These are phyloP conservation scores for Aciculoconidium aculeatum DNA, from an alignment of 805 yeast genomes.

Conservation along the genomic window DNA sequence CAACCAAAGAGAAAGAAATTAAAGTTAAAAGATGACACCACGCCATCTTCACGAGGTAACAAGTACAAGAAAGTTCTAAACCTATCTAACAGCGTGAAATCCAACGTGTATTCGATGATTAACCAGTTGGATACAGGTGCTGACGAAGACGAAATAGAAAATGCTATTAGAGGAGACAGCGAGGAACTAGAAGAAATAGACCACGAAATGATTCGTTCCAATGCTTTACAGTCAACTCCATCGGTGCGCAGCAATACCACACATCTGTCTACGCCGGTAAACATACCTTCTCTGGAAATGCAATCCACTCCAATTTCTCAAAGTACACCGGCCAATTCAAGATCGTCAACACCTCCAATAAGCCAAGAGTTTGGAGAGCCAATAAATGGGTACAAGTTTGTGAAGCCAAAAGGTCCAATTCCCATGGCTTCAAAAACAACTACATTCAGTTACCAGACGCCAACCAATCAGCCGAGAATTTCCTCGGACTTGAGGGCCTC, in stretches of 20 bases:
- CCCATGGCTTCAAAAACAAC: slow-evolving; percentile 6
- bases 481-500: slow-evolving; percentile 8
- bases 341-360: slow-evolving; percentile 27
- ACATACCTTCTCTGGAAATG: too few relatives aligned
- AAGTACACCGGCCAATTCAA: slow-evolving; percentile 37
- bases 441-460: slow-evolving; percentile 14
- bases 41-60: slow-evolving; percentile 17
- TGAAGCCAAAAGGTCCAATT: slow-evolving; percentile 21
- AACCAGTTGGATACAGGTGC: slow-evolving; percentile 11
- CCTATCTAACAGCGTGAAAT: slow-evolving; percentile 26
- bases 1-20: slow-evolving; percentile 34
- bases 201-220: too few relatives aligned
- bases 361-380: slow-evolving; percentile 29
- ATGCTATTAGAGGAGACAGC: slow-evolving; percentile 5
- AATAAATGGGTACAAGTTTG: slow-evolving; percentile 39
- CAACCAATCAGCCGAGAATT: slow-evolving; percentile 7
- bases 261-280: too few relatives aligned
- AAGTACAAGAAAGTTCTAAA: slow-evolving; percentile 21
- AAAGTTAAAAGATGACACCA: slow-evolving; percentile 18
- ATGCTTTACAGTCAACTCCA: too few relatives aligned
- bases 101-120: slow-evolving; percentile 15
- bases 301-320: slow-evolving; percentile 36
- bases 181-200: slow-evolving; percentile 6
- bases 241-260: too few relatives aligned
- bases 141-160: slow-evolving; percentile 6